Evolutionary conservation across 441 rosid genomes (phyloP).

Genomic region (Adansonia madagascariensis): DNA sequence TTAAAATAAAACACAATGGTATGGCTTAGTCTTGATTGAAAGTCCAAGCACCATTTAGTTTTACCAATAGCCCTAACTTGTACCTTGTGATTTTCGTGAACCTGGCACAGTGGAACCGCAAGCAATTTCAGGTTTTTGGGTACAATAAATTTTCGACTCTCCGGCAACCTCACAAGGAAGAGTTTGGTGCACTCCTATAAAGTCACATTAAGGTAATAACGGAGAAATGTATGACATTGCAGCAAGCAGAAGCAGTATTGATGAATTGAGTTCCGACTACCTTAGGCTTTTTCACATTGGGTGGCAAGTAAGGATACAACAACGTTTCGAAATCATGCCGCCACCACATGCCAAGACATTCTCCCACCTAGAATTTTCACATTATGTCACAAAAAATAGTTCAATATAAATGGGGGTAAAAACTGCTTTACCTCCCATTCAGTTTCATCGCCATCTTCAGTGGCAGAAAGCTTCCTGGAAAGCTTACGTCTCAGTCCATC

Average conservation of each 20-base stretch:
- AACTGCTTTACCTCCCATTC: slow-evolving; percentile 62
- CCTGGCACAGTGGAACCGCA: slow-evolving; percentile 77
- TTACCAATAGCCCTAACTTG: background rate
- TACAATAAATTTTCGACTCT: slow-evolving; percentile 61
- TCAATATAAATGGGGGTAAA: background rate
- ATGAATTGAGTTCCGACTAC: slow-evolving; percentile 35
- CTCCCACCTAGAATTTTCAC: slow-evolving; percentile 55
- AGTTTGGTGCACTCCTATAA: slow-evolving; percentile 80
- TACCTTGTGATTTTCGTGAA: slow-evolving; percentile 78
- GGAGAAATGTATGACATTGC: background rate
- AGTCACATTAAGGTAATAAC: slow-evolving; percentile 20
- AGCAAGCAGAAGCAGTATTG: slow-evolving; percentile 18
- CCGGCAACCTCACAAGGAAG: slow-evolving; percentile 66
- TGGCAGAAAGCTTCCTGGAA: slow-evolving; percentile 59
- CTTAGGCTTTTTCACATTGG: slow-evolving; percentile 67
- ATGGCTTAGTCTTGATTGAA: background rate
- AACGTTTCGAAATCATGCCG: slow-evolving; percentile 73
- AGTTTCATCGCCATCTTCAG: slow-evolving; percentile 41
- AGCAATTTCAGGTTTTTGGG: slow-evolving; percentile 81
- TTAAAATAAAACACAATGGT: background rate
- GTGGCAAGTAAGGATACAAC: slow-evolving; percentile 64
- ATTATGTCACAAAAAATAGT: background rate
- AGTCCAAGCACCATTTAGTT: background rate
- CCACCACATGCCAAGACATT: slow-evolving; percentile 95
- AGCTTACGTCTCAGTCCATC: slow-evolving; percentile 78